phyloP scores from a whole-genome alignment of 225 moss, liverwort and hornwort species.

The Marchantia paleacea region DNA sequence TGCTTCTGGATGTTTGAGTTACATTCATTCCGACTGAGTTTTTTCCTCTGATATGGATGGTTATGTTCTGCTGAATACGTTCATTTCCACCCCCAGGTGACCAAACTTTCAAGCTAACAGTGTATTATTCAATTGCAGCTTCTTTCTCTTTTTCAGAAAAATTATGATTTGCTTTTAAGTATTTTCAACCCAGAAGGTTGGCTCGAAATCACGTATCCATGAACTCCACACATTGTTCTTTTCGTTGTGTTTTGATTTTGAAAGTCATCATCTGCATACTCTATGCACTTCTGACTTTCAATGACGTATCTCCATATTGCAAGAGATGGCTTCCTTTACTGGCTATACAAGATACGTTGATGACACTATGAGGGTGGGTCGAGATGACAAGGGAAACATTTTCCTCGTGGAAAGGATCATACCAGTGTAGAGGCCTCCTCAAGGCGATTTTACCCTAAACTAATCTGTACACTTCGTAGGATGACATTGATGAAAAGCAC shows the following conservation, averaged over 20 bases:
- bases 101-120: neutral
- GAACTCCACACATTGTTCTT: neutral
- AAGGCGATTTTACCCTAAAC: neutral
- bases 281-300: neutral
- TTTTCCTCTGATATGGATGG: neutral
- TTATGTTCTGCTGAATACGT: neutral
- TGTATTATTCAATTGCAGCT: conserved; percentile 36
- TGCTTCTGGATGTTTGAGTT: neutral
- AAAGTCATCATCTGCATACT: neutral
- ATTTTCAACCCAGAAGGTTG: conserved; percentile 89
- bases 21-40: neutral
- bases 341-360: conserved; percentile 47
- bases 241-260: neutral
- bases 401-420: conserved; percentile 63
- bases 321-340: neutral
- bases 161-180: conserved; percentile 68
- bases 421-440: neutral
- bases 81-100: neutral
- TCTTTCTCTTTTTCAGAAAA: conserved; percentile 72
- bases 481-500: neutral
- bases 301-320: neutral
- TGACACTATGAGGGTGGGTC: conserved; percentile 67
- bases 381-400: conserved; percentile 86
- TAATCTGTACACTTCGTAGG: neutral
- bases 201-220: conserved; percentile 79